Base-by-base conservation (phyloP, 1,284 basidiomycete species). In the Ceratobasidium sp. region DNA sequence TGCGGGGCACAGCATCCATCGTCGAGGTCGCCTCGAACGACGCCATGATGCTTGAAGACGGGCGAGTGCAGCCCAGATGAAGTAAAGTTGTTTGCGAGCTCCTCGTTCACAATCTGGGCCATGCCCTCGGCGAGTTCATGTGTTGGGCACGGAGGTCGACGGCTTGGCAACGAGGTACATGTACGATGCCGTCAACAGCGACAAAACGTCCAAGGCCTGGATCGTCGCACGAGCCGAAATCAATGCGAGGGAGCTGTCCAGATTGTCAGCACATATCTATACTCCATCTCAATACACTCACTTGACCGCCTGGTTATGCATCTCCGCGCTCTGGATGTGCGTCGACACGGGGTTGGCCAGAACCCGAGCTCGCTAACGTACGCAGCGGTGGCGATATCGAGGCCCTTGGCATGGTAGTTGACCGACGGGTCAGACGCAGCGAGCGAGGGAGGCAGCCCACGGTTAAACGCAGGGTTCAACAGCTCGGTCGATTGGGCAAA, bases 401-500 rank as follows among this genome's bases (percentile, higher is more conserved):
- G 81, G 4, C 94, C 94, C 81, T 96, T 96, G 45, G 84, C 86
- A 76, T 91, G 91, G 80, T 94, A 95, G 81, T 94, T 91, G 76
- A 92, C 84, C 1, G 90, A 92, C 1, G 92, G 91, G 76, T 94
- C 92, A 9, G 89, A 90, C 4, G 91, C 90, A n/a, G 93, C 89
- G 39, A 94, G 84, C 67, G 89, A 91, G 1, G 92, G 92, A 2
- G 92, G 90, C 18, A 95, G 83, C 8, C 93, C 93, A 57, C 89
- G 88, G 81, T 94, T 94, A 90, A 93, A 92, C 6, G 83, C 76
- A 18, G 91, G 91, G 80, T 94, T 94, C 76, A 92, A 83, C 30
- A 95, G 84, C 79, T 96, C 94, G 0, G 93, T 92, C 77, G 88
- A 86, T 79, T 96, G 94, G 18, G 92, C 85, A 79, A 94, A 96